A percentile compares a stretch with the other conserved stretches of the same genome.
phyloP scores from a whole-genome alignment of 768 basidiomycete genomes.

The Russula olivacea region DNA sequence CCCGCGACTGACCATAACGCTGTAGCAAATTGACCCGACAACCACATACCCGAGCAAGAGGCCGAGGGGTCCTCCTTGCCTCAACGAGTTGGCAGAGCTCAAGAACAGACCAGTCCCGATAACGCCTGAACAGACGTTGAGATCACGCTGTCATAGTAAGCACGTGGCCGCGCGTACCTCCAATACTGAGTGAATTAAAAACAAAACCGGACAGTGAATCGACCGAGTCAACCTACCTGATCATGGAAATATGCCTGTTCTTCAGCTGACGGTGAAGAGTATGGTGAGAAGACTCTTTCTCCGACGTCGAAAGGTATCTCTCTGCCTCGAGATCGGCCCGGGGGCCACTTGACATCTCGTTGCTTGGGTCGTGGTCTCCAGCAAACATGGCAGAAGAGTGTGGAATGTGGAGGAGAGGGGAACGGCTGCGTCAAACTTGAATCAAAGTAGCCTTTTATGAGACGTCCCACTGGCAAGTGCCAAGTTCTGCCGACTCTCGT shows the following conservation, averaged over 20 bases:
- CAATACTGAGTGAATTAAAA: constrained; percentile 29
- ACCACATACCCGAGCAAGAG: constrained; percentile 63
- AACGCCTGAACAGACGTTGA: constrained; percentile 27
- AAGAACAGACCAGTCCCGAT: constrained; percentile 37
- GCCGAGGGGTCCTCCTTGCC: constrained; percentile 64
- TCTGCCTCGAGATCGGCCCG: not conserved
- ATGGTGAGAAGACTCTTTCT: not conserved
- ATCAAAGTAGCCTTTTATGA: not conserved
- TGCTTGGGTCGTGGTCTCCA: not conserved
- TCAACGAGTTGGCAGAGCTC: constrained; percentile 46
- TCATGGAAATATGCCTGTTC: constrained; percentile 79
- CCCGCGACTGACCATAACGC: constrained; percentile 52
- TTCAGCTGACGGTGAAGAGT: constrained; percentile 31
- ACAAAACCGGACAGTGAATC: constrained; percentile 8
- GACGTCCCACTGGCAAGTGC: too few relatives aligned
- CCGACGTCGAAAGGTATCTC: not conserved
- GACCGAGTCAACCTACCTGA: constrained; percentile 41
- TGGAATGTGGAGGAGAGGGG: not conserved
- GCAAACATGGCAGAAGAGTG: not conserved
- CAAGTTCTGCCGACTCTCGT: too few relatives aligned
- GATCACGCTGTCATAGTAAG: not conserved
- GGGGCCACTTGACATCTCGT: not conserved
- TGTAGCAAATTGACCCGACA: constrained; percentile 64
- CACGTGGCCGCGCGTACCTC: constrained; percentile 26
- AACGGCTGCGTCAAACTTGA: not conserved